A percentile compares a stretch with the other conserved stretches of the same genome.
phyloP scores from a whole-genome alignment of 169 alveolate genomes.

The Plasmodium vivax region DNA sequence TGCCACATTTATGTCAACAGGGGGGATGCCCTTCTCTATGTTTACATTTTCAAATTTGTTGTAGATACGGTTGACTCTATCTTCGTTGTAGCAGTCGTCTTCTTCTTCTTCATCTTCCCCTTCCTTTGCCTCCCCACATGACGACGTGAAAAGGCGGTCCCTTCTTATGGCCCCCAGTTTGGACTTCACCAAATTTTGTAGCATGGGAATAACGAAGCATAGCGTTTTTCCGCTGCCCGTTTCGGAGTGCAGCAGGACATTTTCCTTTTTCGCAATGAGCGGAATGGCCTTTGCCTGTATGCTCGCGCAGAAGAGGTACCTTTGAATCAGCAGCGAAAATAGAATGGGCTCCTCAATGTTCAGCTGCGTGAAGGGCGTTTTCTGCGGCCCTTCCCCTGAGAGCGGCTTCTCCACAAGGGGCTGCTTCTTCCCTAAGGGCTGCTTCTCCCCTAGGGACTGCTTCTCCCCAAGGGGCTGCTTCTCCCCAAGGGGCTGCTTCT shows the following conservation, averaged over 20 bases:
- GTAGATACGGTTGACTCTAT: constrained; percentile 16
- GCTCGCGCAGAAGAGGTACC: constrained; percentile 65
- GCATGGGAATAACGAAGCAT: constrained; percentile 90
- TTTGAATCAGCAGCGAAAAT: constrained; percentile 50
- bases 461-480: neutral
- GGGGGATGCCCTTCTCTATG: constrained; percentile 1
- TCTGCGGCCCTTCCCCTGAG: constrained; percentile 20
- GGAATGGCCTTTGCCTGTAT: constrained; percentile 90
- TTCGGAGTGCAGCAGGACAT: constrained; percentile 93
- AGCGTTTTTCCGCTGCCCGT: constrained; percentile 94
- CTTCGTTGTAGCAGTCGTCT: neutral
- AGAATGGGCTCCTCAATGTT: constrained; percentile 31
- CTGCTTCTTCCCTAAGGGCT: neutral
- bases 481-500: neutral
- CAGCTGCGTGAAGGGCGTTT: constrained; percentile 26
- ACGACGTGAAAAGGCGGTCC: neutral
- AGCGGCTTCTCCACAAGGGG: neutral
- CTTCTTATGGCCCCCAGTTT: constrained; percentile 75
- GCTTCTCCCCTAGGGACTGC: neutral
- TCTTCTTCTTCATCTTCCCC: neutral
- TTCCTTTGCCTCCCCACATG: neutral
- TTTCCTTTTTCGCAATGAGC: constrained; percentile 86
- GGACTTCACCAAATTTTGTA: constrained; percentile 86
- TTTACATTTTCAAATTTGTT: constrained; percentile 9
- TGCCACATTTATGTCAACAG: neutral